A percentile compares a stretch with the other conserved stretches of the same genome.
These are phyloP conservation scores for Trichoderma lentiforme DNA, from an alignment of 2,329 filamentous ascomycete genomes.

Conservation along the genomic window DNA sequence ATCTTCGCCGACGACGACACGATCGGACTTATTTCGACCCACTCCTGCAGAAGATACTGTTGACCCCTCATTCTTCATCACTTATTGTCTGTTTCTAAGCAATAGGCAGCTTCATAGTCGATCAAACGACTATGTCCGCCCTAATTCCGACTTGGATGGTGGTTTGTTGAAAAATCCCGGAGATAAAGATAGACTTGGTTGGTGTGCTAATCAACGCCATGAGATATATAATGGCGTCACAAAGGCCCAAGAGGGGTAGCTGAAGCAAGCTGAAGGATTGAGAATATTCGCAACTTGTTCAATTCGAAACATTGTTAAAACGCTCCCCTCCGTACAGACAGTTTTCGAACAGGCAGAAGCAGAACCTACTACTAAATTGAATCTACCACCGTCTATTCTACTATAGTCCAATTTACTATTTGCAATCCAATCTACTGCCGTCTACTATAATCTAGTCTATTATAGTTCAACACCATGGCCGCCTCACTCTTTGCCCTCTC, in stretches of 20 bases:
- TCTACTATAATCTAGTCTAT: too few relatives aligned
- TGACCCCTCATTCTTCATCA: neutral
- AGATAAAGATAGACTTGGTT: neutral
- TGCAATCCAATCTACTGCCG: too few relatives aligned
- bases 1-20: neutral
- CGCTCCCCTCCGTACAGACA: neutral
- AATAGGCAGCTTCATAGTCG: neutral
- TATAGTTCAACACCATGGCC: neutral
- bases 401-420: too few relatives aligned
- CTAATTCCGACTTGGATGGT: neutral
- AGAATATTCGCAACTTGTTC: neutral
- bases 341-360: neutral
- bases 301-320: neutral
- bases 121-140: neutral
- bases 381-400: too few relatives aligned
- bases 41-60: neutral
- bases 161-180: neutral
- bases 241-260: neutral
- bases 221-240: neutral
- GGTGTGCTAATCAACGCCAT: neutral
- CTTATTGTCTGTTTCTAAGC: neutral
- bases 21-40: neutral
- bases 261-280: neutral
- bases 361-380: too few relatives aligned
- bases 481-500: neutral